Base-by-base conservation (phyloP, 2,329 filamentous ascomycete species). In the Ophiosphaerella herpotricha region DNA sequence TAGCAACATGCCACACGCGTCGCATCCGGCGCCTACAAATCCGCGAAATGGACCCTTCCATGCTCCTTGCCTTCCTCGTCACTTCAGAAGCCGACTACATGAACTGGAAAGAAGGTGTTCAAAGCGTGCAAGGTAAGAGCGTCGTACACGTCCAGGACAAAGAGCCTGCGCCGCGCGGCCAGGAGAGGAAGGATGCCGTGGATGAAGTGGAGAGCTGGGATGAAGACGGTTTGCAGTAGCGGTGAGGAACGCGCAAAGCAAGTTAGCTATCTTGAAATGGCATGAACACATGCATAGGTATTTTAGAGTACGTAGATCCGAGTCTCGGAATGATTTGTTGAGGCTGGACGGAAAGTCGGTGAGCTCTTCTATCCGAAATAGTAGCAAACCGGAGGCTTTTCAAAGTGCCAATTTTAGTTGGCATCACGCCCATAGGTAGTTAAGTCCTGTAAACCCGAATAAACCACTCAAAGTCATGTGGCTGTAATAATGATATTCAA, bases 21-120 rank as follows among this genome's bases (percentile, higher is more conserved):
- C 86, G 93, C 40, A 77, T 99, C 14, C 85, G 93, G 33, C 84
- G 89, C 48, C 80, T 99, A 26, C 87, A 94, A 60, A 82, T 99
- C 41, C 85, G 86, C 51, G 92, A 97, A 67, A 94, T 99, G 90
- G 94, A 99, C 65, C 94, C 94, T 0, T 97, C 91, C 67, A 99
- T 99, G 94, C 77, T 99, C 36, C 90, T 99, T 58, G 93, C 91
- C 4, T 97, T 97, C 66, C 76, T 99, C 32, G 91, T 99, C 54
- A 83, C 82, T 35, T 85, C 89, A 50, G 86, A 93, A 61, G 82
- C 86, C 37, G 94, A 99, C 60, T 97, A 93, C 88, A 76, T 82
- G 34, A 82, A 85, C 45, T 97, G 92, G 92, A 88, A 90, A 66
- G 79, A 83, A 50, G 82, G 85, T n/a, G 81, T 96, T 2, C 85